These are phyloP conservation scores for Alnus rubra DNA, from an alignment of 306 rosid species.

Conservation along the genomic window DNA sequence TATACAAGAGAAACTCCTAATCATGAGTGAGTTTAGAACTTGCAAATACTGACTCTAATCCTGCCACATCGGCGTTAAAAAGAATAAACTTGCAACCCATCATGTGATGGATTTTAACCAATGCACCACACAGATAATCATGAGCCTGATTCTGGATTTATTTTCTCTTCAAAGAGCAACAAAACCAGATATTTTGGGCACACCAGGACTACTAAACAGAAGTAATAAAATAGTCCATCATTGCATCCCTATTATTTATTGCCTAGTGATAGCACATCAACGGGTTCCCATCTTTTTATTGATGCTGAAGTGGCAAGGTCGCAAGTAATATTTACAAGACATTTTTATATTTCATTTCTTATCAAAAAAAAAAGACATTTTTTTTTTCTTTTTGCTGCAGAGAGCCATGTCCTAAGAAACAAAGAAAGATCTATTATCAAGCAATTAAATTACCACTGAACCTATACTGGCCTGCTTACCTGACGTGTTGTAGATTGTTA, in stretches of 20 bases:
- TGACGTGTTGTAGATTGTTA: slow-evolving; percentile 79
- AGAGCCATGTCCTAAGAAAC: neutral
- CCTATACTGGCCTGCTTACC: slow-evolving; percentile 50
- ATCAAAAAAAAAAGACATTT: too few species aligned
- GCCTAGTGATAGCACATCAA: neutral
- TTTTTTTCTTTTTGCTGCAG: neutral
- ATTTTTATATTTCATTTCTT: too few species aligned
- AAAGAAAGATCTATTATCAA: neutral
- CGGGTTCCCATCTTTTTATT: neutral
- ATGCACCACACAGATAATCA: neutral
- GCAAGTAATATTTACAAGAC: neutral
- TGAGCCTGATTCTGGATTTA: neutral
- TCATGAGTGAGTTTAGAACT: neutral
- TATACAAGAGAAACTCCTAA: too few species aligned
- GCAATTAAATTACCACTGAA: slow-evolving; percentile 20
- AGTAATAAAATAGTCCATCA: neutral
- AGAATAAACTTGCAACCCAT: neutral
- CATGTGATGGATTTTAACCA: neutral
- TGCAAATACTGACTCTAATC: neutral
- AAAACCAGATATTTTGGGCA: neutral
- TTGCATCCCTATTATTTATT: neutral
- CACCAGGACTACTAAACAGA: neutral
- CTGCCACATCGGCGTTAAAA: neutral
- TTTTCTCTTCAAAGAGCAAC: neutral
- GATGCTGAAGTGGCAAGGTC: neutral